phyloP scores from a whole-genome alignment of 1,284 basidiomycete genomes.

The Cutaneotrichosporon cutaneum region DNA sequence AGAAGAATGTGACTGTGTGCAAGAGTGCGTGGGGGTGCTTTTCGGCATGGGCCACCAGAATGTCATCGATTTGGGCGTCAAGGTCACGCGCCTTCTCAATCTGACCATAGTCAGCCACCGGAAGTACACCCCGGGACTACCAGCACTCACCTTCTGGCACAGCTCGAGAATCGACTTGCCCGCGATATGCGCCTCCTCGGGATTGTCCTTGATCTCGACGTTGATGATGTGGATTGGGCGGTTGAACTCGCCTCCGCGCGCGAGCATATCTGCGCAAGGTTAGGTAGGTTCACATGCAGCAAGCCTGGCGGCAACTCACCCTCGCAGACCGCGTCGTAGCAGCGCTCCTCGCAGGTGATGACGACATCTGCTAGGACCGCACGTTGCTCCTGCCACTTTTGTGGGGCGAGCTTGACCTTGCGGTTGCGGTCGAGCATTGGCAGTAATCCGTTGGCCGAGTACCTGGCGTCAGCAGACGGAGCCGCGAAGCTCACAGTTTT shows the following conservation, averaged over 20 bases:
- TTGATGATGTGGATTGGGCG: constrained; percentile 95
- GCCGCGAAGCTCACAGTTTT: constrained; percentile 63
- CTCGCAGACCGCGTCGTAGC: constrained; percentile 97
- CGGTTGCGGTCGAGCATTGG: constrained; percentile 97
- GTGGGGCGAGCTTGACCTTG: constrained; percentile 85
- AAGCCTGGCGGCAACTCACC: constrained; percentile 59
- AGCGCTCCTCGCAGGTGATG: constrained; percentile 98
- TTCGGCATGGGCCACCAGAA: constrained; percentile 78
- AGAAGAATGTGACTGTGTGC: constrained; percentile 89
- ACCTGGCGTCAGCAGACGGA: constrained; percentile 57
- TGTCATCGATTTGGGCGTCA: constrained; percentile 85
- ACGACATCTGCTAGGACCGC: constrained; percentile 83
- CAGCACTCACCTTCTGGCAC: constrained; percentile 71
- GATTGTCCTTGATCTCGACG: constrained; percentile 98
- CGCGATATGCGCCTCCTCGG: constrained; percentile 94
- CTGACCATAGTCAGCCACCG: constrained; percentile 55
- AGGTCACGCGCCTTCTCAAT: constrained; percentile 82
- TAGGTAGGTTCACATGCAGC: constrained; percentile 7
- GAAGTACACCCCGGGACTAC: background rate
- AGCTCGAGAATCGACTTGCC: constrained; percentile 93
- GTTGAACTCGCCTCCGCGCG: constrained; percentile 86
- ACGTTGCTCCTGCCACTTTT: constrained; percentile 92
- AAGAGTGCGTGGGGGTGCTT: constrained; percentile 88
- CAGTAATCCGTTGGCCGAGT: constrained; percentile 93
- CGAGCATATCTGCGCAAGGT: constrained; percentile 75